A percentile compares a stretch with the other conserved stretches of the same genome.
Evolutionary conservation across 257 asterid species (phyloP).

Genomic region (Mentha longifolia): DNA sequence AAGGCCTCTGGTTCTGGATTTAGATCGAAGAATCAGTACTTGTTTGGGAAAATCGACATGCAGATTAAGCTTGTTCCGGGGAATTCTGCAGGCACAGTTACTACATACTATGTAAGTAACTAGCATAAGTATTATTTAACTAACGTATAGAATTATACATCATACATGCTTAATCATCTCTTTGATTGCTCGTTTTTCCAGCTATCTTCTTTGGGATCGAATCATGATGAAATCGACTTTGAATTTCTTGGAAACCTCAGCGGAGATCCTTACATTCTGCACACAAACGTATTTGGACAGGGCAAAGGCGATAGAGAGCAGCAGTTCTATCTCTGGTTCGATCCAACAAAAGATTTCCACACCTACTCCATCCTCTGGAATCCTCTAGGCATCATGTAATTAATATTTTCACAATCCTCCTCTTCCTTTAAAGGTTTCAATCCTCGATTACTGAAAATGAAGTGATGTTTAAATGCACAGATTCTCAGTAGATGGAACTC

Average conservation of each 20-base stretch:
- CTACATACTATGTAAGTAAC: slow-evolving; percentile 49
- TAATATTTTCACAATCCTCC: slow-evolving; percentile 23
- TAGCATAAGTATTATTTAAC: neutral
- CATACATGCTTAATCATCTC: neutral
- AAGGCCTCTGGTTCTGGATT: slow-evolving; percentile 54
- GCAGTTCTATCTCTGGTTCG: slow-evolving; percentile 64
- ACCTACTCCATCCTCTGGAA: slow-evolving; percentile 67
- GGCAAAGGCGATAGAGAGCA: slow-evolving; percentile 57
- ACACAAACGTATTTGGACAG: slow-evolving; percentile 55
- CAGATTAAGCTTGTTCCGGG: slow-evolving; percentile 57
- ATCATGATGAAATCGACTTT: slow-evolving; percentile 62
- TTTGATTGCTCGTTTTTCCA: slow-evolving; percentile 14
- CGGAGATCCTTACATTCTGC: slow-evolving; percentile 61
- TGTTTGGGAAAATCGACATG: slow-evolving; percentile 56
- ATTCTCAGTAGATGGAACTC: slow-evolving; percentile 67
- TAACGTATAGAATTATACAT: neutral
- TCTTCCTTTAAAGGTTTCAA: too few species aligned
- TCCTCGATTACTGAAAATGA: slow-evolving; percentile 1
- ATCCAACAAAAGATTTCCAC: slow-evolving; percentile 60
- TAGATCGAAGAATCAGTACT: slow-evolving; percentile 47
- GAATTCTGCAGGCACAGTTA: slow-evolving; percentile 59
- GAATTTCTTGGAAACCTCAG: slow-evolving; percentile 62
- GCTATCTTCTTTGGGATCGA: slow-evolving; percentile 53
- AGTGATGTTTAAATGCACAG: slow-evolving; percentile 35
- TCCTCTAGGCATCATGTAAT: slow-evolving; percentile 63